Evolutionary conservation across 345 rosid species (phyloP).

Genomic region (Camelina hispida): DNA sequence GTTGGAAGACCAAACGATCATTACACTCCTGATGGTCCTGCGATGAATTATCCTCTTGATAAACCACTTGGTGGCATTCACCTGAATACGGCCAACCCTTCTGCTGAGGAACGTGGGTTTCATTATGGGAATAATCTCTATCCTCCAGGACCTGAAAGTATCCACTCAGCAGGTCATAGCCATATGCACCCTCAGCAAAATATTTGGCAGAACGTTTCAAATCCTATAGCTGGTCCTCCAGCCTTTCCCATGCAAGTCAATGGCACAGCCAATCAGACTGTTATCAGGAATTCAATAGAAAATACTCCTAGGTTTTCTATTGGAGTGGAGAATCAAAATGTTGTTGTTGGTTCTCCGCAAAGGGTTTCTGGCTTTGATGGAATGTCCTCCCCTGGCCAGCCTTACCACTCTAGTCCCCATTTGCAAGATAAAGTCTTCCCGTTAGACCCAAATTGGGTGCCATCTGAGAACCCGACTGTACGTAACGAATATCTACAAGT

Average conservation of each 20-base stretch:
- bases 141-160: constrained; percentile 64
- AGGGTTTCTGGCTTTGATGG: constrained; percentile 64
- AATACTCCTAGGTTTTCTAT: constrained; percentile 53
- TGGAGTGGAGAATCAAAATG: constrained; percentile 57
- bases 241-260: constrained; percentile 54
- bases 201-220: constrained; percentile 71
- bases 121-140: constrained; percentile 63
- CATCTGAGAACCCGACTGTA: constrained; percentile 44
- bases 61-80: constrained; percentile 50
- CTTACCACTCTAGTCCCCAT: constrained; percentile 47
- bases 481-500: constrained; percentile 41
- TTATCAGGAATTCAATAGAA: constrained; percentile 55
- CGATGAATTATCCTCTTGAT: constrained; percentile 65
- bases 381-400: constrained; percentile 48
- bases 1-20: constrained; percentile 75
- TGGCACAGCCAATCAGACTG: constrained; percentile 56
- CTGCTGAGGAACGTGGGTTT: constrained; percentile 59
- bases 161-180: constrained; percentile 58
- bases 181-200: constrained; percentile 60
- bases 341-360: constrained; percentile 58
- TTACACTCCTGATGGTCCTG: constrained; percentile 62
- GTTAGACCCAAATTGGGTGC: constrained; percentile 45
- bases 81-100: constrained; percentile 51
- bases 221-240: constrained; percentile 56
- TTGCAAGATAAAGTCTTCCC: constrained; percentile 47